Conservation (phyloP, 192 early-diverging fungal species). For the Chytriomyces confervae region DNA sequence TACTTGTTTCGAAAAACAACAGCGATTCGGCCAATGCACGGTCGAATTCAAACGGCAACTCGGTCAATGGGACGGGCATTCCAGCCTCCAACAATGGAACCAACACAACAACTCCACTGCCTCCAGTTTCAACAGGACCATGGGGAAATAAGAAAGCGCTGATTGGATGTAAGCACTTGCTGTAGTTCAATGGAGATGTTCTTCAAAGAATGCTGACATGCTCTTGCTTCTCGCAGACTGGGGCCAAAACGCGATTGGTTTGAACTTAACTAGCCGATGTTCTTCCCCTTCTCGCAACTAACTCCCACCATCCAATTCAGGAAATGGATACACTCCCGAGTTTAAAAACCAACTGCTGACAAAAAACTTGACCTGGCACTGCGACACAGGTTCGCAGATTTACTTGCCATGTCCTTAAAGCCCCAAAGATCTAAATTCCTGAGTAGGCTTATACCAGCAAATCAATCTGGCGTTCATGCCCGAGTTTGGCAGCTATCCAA, state of each 20-base stretch:
- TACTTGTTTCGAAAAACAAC: neutral
- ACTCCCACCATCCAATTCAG: neutral
- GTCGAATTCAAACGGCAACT: neutral
- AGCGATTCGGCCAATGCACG: neutral
- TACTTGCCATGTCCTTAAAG: too few species aligned
- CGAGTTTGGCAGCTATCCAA: slow-evolving; percentile 7
- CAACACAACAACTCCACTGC: neutral
- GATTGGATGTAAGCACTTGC: neutral
- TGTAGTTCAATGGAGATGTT: neutral
- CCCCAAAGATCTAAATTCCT: too few species aligned
- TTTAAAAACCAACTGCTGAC: neutral
- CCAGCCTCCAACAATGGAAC: neutral
- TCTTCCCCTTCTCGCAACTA: too few species aligned
- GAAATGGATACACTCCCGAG: slow-evolving; percentile 20
- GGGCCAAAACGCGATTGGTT: neutral
- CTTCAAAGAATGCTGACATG: neutral
- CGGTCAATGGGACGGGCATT: neutral
- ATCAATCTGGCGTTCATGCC: slow-evolving; percentile 30
- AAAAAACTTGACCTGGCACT: slow-evolving; percentile 7
- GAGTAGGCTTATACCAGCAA: slow-evolving; percentile 15
- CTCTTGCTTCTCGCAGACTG: neutral
- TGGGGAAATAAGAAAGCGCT: neutral
- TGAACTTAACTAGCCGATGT: too few species aligned
- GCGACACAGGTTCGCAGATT: neutral
- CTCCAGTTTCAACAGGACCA: neutral